Percentiles rank a stretch among this genome's conserved stretches.
These are phyloP conservation scores for Sicyos baderoa DNA, from an alignment of 306 rosid species.

Conservation along the genomic window DNA sequence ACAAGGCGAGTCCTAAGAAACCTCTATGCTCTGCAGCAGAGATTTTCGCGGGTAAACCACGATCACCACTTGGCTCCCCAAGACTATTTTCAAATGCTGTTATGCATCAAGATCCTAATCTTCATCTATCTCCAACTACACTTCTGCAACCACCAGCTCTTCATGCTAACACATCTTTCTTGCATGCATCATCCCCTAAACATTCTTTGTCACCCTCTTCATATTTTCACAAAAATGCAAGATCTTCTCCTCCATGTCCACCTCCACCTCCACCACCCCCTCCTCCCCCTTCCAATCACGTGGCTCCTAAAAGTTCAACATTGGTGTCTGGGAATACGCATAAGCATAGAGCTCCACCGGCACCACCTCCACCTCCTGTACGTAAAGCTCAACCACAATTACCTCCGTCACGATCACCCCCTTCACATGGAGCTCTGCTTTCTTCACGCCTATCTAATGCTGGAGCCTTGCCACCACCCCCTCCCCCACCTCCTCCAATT, in stretches of 20 bases:
- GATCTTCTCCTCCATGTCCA: conserved; percentile 33
- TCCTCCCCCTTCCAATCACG: conserved; percentile 33
- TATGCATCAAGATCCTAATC: conserved; percentile 24
- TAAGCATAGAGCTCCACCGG: conserved; percentile 22
- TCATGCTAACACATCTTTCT: neutral
- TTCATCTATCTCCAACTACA: conserved; percentile 24
- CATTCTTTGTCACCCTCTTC: conserved; percentile 4
- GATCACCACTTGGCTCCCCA: conserved; percentile 25
- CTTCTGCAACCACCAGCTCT: conserved; percentile 25
- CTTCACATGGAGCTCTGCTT: conserved; percentile 18
- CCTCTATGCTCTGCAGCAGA: conserved; percentile 40
- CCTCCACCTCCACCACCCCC: conserved; percentile 42
- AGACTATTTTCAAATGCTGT: conserved; percentile 11
- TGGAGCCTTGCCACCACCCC: conserved; percentile 29
- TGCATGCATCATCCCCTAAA: conserved; percentile 4
- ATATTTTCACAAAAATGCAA: neutral
- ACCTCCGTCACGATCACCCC: conserved; percentile 33
- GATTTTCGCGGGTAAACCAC: conserved; percentile 31
- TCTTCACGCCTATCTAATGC: conserved; percentile 28
- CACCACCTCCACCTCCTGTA: conserved; percentile 25
- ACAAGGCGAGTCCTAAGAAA: conserved; percentile 35
- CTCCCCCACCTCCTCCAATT: conserved; percentile 39
- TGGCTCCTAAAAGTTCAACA: conserved; percentile 12
- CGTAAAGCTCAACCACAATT: conserved; percentile 27
- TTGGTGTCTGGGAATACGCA: conserved; percentile 9